Base-by-base conservation (phyloP, 2,329 filamentous ascomycete genomes). In the Ceratocystis albifundus region DNA sequence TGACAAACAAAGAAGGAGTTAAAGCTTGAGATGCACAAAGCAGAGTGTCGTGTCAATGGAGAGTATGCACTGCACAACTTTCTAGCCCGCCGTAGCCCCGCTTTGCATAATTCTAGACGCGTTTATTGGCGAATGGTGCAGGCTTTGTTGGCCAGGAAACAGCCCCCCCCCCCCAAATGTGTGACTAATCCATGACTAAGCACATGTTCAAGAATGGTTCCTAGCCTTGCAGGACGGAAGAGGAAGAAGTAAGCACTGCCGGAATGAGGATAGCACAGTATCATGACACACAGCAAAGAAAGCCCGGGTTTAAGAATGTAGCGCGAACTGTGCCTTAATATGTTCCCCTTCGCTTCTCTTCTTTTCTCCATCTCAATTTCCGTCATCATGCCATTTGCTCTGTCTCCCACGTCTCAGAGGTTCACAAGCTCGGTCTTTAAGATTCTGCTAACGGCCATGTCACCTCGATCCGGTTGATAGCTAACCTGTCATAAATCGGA, bases 111-210 rank as follows among this genome's bases (percentile, higher is more conserved):
- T 12, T 65, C 20, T 17, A 32, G 48, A 55, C 50, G 63, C 50
- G 46, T 41, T 65, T 48, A 65, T 65, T 65, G 63, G 63, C 30
- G 45, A 17, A 6, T 22, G 5, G 17, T 15, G 12, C 7, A 41
- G n/a, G 17, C 20, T 1, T 6, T 3, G 63, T 55, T 65, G 46
- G n/a, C 63, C 8, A 30, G 63, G 63, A 55, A 65, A 65, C 63
- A n/a, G n/a, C n/a, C n/a, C n/a, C n/a, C n/a, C n/a, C n/a, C n/a
- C n/a, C n/a, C n/a, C n/a, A n/a, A n/a, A n/a, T n/a, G n/a, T 1
- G 4, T 59, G 55, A 53, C n/a, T n/a, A 22, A 22, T 10, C 0
- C 0, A 20, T 53, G 48, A 59, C 25, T 59, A 59, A 59, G 28
- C 55, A 20, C 0, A 1, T n/a, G 12, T 30, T 30, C 20, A 20